Percentiles rank a stretch among this genome's conserved stretches.
These are phyloP conservation scores for Malassezia furfur DNA, from an alignment of 1,284 basidiomycete genomes.

Conservation along the genomic window DNA sequence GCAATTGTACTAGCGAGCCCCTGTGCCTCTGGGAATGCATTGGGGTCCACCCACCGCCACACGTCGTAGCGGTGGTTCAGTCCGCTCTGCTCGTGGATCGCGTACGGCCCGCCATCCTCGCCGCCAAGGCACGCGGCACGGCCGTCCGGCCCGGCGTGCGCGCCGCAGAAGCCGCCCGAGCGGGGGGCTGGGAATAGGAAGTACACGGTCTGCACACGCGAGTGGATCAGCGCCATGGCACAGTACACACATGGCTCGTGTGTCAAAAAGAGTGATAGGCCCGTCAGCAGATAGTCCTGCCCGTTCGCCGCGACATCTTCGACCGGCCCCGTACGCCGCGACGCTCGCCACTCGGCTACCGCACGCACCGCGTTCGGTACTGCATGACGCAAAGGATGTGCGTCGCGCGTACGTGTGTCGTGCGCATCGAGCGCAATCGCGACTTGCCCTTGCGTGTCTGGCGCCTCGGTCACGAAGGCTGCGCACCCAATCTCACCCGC, in stretches of 20 bases:
- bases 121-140: constrained; percentile 17
- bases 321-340: not conserved
- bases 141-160: constrained; percentile 6
- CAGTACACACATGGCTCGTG: constrained; percentile 46
- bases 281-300: constrained; percentile 41
- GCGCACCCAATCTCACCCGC: constrained; percentile 11
- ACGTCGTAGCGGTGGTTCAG: constrained; percentile 50
- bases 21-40: not conserved
- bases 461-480: constrained; percentile 9
- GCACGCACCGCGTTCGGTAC: constrained; percentile 24
- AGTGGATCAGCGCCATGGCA: constrained; percentile 44
- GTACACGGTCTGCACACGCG: constrained; percentile 31
- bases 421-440: constrained; percentile 28
- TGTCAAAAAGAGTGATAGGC: constrained; percentile 34
- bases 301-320: constrained; percentile 20
- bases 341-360: constrained; percentile 22
- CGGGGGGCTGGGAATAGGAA: constrained; percentile 35
- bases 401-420: constrained; percentile 24
- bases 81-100: constrained; percentile 49
- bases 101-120: constrained; percentile 39
- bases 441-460: not conserved
- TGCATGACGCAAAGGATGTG: constrained; percentile 42
- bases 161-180: constrained; percentile 38
- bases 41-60: constrained; percentile 41
- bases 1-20: not conserved